These are phyloP conservation scores for Fonsecaea erecta DNA, from an alignment of 2,329 filamentous ascomycete genomes.

Conservation along the genomic window DNA sequence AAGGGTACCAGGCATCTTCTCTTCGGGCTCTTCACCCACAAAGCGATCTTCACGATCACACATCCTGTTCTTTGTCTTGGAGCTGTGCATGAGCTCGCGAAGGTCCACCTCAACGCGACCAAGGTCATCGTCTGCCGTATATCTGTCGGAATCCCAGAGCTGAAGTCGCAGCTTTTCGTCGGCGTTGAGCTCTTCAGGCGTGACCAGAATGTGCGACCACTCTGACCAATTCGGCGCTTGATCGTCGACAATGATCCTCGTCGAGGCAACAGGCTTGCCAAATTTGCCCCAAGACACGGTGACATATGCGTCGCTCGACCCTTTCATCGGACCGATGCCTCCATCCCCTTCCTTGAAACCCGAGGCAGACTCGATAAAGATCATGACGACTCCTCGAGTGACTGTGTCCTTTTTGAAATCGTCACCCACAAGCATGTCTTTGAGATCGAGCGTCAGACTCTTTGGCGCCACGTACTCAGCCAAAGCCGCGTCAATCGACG, in stretches of 20 bases:
- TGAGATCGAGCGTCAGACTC: constrained; percentile 72
- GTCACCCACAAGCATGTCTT: constrained; percentile 76
- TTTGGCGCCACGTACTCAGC: constrained; percentile 78
- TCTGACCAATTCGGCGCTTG: constrained; percentile 75
- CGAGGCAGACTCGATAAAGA: constrained; percentile 68
- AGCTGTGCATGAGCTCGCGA: constrained; percentile 65
- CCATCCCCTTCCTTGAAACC: constrained; percentile 74
- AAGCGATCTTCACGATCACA: constrained; percentile 68
- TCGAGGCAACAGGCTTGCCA: constrained; percentile 69
- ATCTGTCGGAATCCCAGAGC: constrained; percentile 75
- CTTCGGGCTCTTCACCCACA: constrained; percentile 65
- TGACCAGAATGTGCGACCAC: constrained; percentile 70
- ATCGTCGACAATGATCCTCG: constrained; percentile 67
- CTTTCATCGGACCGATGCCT: constrained; percentile 64
- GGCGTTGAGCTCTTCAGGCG: constrained; percentile 72
- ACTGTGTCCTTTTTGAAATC: constrained; percentile 78
- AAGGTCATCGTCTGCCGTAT: constrained; percentile 74
- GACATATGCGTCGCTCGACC: constrained; percentile 72
- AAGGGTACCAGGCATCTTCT: constrained; percentile 71
- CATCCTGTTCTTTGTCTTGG: constrained; percentile 65
- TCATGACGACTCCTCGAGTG: constrained; percentile 66
- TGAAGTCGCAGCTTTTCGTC: constrained; percentile 71
- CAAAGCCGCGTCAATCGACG: constrained; percentile 72
- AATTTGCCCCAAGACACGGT: constrained; percentile 79
- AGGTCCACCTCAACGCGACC: constrained; percentile 73